These are phyloP conservation scores for Lactarius quietus DNA, from an alignment of 768 basidiomycete genomes.

Conservation along the genomic window DNA sequence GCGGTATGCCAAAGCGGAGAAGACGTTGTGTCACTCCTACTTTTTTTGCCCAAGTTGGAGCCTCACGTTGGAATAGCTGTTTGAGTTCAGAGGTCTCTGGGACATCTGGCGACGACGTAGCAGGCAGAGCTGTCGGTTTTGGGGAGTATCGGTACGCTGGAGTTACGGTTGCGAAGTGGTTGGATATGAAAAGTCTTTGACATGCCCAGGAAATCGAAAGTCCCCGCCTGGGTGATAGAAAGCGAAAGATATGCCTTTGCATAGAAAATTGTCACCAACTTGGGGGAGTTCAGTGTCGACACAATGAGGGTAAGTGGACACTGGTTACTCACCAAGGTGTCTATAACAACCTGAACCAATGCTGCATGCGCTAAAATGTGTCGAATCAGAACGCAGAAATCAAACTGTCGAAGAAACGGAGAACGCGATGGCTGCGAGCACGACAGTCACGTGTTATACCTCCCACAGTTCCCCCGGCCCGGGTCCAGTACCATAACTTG, in stretches of 20 bases:
- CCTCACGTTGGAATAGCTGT: constrained; percentile 17
- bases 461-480: too few relatives aligned
- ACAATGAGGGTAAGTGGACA: neutral
- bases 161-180: neutral
- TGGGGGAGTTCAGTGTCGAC: neutral
- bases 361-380: neutral
- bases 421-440: neutral
- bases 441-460: neutral
- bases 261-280: constrained; percentile 5
- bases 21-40: constrained; percentile 40
- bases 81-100: neutral
- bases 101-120: neutral
- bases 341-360: neutral
- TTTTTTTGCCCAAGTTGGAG: constrained; percentile 14
- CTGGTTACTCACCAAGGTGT: neutral
- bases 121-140: neutral
- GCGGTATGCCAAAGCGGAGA: constrained; percentile 46
- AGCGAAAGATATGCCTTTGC: constrained; percentile 6
- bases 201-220: neutral
- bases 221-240: neutral
- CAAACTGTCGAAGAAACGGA: neutral
- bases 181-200: neutral
- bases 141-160: neutral
- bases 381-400: neutral
- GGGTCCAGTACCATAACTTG: too few relatives aligned